These are phyloP conservation scores for Rhodosporidiobolus odoratus DNA, from an alignment of 768 basidiomycete genomes.

Conservation along the genomic window DNA sequence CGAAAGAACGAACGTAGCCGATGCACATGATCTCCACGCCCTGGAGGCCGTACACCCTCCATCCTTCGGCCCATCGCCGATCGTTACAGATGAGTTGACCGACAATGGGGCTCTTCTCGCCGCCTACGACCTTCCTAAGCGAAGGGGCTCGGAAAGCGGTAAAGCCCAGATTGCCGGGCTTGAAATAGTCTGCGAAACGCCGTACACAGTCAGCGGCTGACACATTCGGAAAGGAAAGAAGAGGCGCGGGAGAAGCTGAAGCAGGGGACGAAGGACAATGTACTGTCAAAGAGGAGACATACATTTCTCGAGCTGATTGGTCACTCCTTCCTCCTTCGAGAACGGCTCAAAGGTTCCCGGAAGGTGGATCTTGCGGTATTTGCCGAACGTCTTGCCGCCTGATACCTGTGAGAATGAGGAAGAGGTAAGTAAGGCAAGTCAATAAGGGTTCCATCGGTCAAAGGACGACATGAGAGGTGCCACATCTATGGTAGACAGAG, in stretches of 20 bases:
- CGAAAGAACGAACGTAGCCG: constrained; percentile 42
- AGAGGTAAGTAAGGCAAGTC: too few species aligned
- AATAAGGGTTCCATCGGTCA: too few species aligned
- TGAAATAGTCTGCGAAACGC: constrained; percentile 44
- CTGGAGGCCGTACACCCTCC: constrained; percentile 44
- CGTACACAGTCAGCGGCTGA: too few species aligned
- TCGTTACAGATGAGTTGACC: constrained; percentile 47
- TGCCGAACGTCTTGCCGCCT: constrained; percentile 41
- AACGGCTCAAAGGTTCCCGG: constrained; percentile 43
- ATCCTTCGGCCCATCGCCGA: constrained; percentile 45
- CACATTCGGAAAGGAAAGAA: too few species aligned
- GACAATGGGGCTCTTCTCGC: constrained; percentile 41
- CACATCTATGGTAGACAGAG: too few species aligned
- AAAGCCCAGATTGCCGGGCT: constrained; percentile 46
- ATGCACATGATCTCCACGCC: constrained; percentile 45
- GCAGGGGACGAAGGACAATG: too few species aligned
- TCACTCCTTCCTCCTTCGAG: constrained; percentile 42
- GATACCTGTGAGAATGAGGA: constrained; percentile 10
- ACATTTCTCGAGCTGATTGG: constrained; percentile 47
- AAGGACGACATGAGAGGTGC: too few species aligned
- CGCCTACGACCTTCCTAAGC: constrained; percentile 20
- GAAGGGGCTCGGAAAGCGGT: constrained; percentile 43
- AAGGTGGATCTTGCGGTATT: constrained; percentile 40
- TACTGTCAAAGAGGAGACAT: neutral
- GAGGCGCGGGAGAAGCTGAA: too few species aligned